Conservation (phyloP, 2,329 filamentous ascomycete genomes). For the Chrysoporthe puriensis region DNA sequence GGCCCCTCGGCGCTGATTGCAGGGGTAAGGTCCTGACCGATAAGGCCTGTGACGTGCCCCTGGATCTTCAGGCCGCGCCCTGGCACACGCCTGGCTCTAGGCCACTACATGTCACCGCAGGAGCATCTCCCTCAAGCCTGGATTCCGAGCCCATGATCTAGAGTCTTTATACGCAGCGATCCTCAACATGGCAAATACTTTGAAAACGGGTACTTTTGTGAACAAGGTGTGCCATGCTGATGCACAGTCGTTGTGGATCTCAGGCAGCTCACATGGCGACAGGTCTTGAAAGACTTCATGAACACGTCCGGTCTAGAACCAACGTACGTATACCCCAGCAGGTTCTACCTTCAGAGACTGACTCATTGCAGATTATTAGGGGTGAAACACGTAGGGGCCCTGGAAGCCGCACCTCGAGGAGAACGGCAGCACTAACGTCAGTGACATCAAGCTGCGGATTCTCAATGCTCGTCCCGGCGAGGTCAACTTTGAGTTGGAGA, state of each 20-base stretch:
- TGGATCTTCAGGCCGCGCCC: background rate
- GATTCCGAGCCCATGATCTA: slow-evolving; percentile 5
- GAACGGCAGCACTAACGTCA: background rate
- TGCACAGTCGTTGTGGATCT: background rate
- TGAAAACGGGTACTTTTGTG: slow-evolving; percentile 11
- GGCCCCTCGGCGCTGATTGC: slow-evolving; percentile 1
- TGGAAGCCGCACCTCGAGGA: too few species aligned
- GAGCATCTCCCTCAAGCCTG: background rate
- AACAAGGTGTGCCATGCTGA: slow-evolving; percentile 14
- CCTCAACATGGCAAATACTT: slow-evolving; percentile 14
- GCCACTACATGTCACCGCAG: background rate
- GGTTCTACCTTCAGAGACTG: background rate
- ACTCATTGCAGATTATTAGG: slow-evolving; percentile 21
- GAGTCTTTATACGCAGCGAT: background rate
- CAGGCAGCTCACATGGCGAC: slow-evolving; percentile 17
- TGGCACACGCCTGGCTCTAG: background rate
- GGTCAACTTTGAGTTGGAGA: slow-evolving; percentile 77
- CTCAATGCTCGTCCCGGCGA: slow-evolving; percentile 65
- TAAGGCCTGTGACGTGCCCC: slow-evolving; percentile 11
- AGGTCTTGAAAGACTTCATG: slow-evolving; percentile 88
- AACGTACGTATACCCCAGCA: slow-evolving; percentile 58
- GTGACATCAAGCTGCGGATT: slow-evolving; percentile 65
- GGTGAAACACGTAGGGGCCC: slow-evolving; percentile 16
- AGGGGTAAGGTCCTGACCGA: slow-evolving; percentile 5
- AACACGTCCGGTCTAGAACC: slow-evolving; percentile 86